Base-by-base conservation (phyloP, 805 yeast species). In the Yamadazyma endophytica region DNA sequence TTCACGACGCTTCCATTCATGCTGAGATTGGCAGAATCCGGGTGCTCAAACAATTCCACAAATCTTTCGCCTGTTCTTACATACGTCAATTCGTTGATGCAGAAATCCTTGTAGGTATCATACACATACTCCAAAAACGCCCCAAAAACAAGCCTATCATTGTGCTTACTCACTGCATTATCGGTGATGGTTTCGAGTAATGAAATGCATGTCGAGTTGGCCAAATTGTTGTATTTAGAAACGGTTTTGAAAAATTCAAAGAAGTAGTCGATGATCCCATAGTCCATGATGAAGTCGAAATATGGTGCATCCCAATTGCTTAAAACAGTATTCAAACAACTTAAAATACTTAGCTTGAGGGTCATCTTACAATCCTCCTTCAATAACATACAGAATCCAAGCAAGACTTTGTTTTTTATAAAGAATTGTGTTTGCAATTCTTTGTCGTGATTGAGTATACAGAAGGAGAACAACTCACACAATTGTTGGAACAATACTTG, bases 181-280 rank as follows among this genome's bases (percentile, higher is more conserved):
- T 39, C 22, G 58, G 48, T 21, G n/a, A 41, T 23, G 13, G 68
- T 62, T 43, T 75, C 82, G 20, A 79, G 59, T 14, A 89, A 62
- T 50, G 83, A 88, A 27, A 87, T 62, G 40, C 90, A 73, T 5
- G 89, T 73, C 0, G 96, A 87, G 47, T 77, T 82, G 3, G 82
- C 70, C 37, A 88, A 57, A 48, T 79, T 82, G 50, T 83, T 77
- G 22, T 58, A 56, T 18, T 63, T 56, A 5, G 69, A 61, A 7
- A 75, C 71, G 9, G 61, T 68, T 14, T 61, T 56, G 39, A 83
- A 63, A 29, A 76, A 60, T 1, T 53, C 48, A 35, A 84, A 67
- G 20, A 79, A 64, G 13, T 64, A 58, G 4, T 57, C 64, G 32
- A 80, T 62, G 4, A 80, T 50, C 28, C 76, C 69, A 34, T 76